These are phyloP conservation scores for Grosmannia serpens DNA, from an alignment of 2,329 filamentous ascomycete genomes.

Conservation along the genomic window DNA sequence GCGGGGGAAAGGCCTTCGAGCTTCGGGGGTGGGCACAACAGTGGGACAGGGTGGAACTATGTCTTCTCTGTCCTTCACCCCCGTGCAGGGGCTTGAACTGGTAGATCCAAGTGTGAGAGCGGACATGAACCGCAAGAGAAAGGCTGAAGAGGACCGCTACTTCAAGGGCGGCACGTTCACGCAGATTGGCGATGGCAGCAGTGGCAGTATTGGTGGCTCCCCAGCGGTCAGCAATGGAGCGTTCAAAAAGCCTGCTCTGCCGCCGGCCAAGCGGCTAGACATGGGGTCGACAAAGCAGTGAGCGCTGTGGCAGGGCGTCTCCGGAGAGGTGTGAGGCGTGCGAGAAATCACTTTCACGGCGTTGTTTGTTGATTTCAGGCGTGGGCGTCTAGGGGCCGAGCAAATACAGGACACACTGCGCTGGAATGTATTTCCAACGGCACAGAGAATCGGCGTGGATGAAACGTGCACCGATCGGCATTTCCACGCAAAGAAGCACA, in stretches of 20 bases:
- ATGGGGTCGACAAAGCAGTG: constrained; percentile 42
- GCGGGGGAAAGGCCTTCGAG: constrained; percentile 65
- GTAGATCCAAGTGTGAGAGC: constrained; percentile 87
- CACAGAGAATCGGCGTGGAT: no score
- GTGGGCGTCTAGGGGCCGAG: neutral
- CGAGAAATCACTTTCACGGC: neutral
- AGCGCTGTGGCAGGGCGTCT: neutral
- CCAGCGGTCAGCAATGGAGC: constrained; percentile 32
- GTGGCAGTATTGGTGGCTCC: constrained; percentile 9
- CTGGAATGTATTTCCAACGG: no score
- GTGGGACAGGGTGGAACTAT: constrained; percentile 62
- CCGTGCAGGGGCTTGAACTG: constrained; percentile 86
- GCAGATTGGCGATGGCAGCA: constrained; percentile 49
- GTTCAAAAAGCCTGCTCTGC: constrained; percentile 75
- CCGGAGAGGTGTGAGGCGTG: neutral
- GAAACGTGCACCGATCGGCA: no score
- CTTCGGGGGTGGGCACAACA: constrained; percentile 68
- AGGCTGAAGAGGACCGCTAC: constrained; percentile 90
- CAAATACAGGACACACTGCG: neutral
- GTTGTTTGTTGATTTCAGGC: neutral
- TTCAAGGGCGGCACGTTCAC: constrained; percentile 98
- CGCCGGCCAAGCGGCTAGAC: constrained; percentile 61
- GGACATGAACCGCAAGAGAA: constrained; percentile 79
- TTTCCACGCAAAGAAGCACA: no score
- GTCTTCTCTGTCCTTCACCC: constrained; percentile 84